Evolutionary conservation across 306 rosid genomes (phyloP).

Genomic region (Rubus parviflorus): DNA sequence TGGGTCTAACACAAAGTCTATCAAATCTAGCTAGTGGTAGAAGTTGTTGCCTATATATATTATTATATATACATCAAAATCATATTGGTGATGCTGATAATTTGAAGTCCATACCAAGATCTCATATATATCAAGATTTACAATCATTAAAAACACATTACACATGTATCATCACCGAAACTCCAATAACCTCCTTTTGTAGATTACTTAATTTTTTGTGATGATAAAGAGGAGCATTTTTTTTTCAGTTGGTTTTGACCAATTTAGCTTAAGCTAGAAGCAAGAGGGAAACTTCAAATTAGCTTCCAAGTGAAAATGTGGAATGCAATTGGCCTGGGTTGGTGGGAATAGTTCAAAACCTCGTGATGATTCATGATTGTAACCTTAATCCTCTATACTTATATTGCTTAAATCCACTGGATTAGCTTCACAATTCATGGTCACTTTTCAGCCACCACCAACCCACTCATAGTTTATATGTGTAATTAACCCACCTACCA

Average conservation of each 20-base stretch:
- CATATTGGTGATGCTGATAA: not conserved
- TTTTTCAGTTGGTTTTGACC: not conserved
- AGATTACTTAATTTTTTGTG: not conserved
- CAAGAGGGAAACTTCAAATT: not conserved
- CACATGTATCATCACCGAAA: not conserved
- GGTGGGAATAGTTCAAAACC: not conserved
- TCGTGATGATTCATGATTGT: not conserved
- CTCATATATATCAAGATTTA: not conserved
- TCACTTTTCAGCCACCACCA: conserved; percentile 25
- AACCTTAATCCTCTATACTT: not conserved
- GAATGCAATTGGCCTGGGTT: not conserved
- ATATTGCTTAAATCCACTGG: not conserved
- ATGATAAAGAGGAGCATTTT: not conserved
- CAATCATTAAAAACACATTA: not conserved
- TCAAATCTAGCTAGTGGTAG: not conserved
- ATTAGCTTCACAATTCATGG: not conserved
- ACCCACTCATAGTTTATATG: not conserved
- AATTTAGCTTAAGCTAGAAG: not conserved
- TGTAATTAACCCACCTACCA: conserved; percentile 33
- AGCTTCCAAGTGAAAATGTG: not conserved
- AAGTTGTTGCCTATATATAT: not conserved
- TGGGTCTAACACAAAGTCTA: not conserved
- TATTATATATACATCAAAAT: not conserved
- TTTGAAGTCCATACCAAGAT: not conserved
- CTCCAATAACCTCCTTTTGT: not conserved